phyloP scores from a whole-genome alignment of 306 rosid genomes.

The peach (Prunus persica) region Prunus_persica_NCBIv2 NC_034009.1:1985501-1986000 shows the following conservation, averaged over 20 bases:
- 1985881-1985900: too few relatives aligned
- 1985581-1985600: constrained; percentile 27
- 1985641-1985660: too few relatives aligned
- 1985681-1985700: neutral
- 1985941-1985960: constrained; percentile 38
- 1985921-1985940: constrained; percentile 21
- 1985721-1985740: constrained; percentile 4
- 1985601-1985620: constrained; percentile 33
- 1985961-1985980: constrained; percentile 43
- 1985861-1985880: too few relatives aligned
- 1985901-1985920: neutral
- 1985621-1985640: neutral
- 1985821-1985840: constrained; percentile 46
- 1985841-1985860: constrained; percentile 9
- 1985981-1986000: constrained; percentile 44
- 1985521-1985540: constrained; percentile 42
- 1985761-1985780: constrained; percentile 31
- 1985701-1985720: constrained; percentile 12
- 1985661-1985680: neutral
- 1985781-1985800: constrained; percentile 20
- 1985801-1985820: constrained; percentile 30
- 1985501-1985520: constrained; percentile 28
- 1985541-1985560: constrained; percentile 40
- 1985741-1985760: constrained; percentile 25
- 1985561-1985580: constrained; percentile 39